Base-by-base conservation (phyloP, 1,139 yeast genomes). In the Kurtzmaniella quercitrusa region DNA sequence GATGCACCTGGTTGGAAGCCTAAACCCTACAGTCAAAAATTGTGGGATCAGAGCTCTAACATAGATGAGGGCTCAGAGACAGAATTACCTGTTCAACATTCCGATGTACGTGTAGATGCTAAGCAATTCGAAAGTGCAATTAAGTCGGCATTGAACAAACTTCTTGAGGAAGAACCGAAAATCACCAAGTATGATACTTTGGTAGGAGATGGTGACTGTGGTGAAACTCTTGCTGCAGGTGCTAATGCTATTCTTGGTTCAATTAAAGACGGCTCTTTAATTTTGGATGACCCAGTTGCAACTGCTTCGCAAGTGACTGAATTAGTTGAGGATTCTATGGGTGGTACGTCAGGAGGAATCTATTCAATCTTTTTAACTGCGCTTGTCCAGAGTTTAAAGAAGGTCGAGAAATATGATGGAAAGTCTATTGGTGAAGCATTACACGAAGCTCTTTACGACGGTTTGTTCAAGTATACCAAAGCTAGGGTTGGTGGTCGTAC, bases 121-220 rank as follows among this genome's bases (percentile, higher is more conserved):
- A 49, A 50, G 1, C 20, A 16, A 18, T 75, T 78, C 49, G 65
- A 65, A 47, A 49, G 54, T 2, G 59, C 71, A 8, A 60, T 84
- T 39, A 58, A 56, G 21, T 53, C 61, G 5, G 91, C 87, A 23
- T 76, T 87, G 51, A 46, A 68, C 53, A 73, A 53, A 41, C 64
- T 62, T 59, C 77, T 61, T 53, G 73, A 60, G 56, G 72, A 61
- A 67, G 97, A 89, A 60, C 94, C 96, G 3, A 76, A 79, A 51
- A 84, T 91, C 55, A 91, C 97, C 0, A 76, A 80, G 47, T 82
- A 85, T 53, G 98, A 91, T 56, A 86, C 95, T 2, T 73, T 82
- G 52, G 97, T 93, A 2, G 98, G 98, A 47, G 98, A 91, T 61
- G 98, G 98, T 52, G 98, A 91, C 60, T 89, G 97, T 65, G 98